Percentiles rank a stretch among this genome's conserved stretches.
Conservation (phyloP, 75 land plant genomes). For the Larix kaempferi region DNA sequence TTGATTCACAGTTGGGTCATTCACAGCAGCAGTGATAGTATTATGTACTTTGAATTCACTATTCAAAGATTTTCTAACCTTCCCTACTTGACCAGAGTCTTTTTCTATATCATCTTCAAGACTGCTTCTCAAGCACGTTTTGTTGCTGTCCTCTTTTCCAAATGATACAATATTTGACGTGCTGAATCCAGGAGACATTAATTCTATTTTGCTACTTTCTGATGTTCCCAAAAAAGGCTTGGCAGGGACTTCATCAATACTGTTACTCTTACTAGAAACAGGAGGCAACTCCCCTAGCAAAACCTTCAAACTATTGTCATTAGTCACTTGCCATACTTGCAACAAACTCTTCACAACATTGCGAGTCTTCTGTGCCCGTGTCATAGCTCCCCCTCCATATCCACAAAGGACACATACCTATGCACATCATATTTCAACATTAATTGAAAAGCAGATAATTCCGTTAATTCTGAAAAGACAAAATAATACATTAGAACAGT, state of each 20-base stretch:
- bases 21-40: conserved; percentile 39
- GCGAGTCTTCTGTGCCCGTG: conserved; percentile 54
- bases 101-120: not conserved
- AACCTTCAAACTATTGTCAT: conserved; percentile 1
- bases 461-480: not conserved
- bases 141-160: not conserved
- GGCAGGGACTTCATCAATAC: not conserved
- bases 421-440: not conserved
- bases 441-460: not conserved
- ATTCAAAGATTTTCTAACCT: not conserved
- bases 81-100: not conserved
- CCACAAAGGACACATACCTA: conserved; percentile 92
- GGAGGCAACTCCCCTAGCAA: not conserved
- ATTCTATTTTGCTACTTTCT: not conserved
- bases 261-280: not conserved
- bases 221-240: not conserved
- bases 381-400: conserved; percentile 84
- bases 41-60: conserved; percentile 22
- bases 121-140: not conserved
- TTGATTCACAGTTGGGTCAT: conserved; percentile 57
- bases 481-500: no score
- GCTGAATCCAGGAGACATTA: not conserved
- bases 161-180: not conserved
- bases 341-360: conserved; percentile 51
- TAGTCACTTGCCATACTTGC: conserved; percentile 50